Percentiles rank a stretch among this genome's conserved stretches.
phyloP scores from a whole-genome alignment of 1,284 basidiomycete genomes.

The Xerocomus amazonicus region DNA sequence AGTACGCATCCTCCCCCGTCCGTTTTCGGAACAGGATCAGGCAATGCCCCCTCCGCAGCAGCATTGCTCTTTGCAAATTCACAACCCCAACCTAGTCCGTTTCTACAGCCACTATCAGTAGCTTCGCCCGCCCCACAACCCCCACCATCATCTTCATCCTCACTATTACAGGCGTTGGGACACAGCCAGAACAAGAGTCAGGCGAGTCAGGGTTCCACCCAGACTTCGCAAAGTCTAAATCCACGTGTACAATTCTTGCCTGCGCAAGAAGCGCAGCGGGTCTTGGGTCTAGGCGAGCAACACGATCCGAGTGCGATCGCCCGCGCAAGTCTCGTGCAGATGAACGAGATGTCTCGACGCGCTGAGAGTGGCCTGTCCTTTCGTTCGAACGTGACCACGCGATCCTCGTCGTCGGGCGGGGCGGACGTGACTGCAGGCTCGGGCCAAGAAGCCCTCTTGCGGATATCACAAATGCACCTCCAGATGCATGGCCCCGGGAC shows the following conservation, averaged over 20 bases:
- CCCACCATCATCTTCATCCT: conserved; percentile 20
- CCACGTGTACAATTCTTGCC: conserved; percentile 46
- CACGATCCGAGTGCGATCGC: conserved; percentile 52
- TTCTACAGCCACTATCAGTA: conserved; percentile 23
- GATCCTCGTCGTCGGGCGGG: conserved; percentile 20
- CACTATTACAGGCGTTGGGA: conserved; percentile 26
- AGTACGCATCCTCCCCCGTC: conserved; percentile 32
- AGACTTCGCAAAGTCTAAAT: conserved; percentile 14
- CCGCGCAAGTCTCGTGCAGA: conserved; percentile 58
- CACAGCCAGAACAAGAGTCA: conserved; percentile 13
- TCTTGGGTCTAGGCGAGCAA: conserved; percentile 43
- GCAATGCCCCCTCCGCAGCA: conserved; percentile 11
- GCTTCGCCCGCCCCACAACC: conserved; percentile 16
- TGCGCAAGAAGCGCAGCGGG: conserved; percentile 54
- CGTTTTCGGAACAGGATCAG: conserved; percentile 21
- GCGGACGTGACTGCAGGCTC: conserved; percentile 14
- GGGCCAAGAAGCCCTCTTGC: conserved; percentile 16
- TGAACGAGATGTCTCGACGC: conserved; percentile 70
- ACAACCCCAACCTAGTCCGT: conserved; percentile 31
- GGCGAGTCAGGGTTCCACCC: conserved; percentile 9
- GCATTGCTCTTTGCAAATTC: conserved; percentile 17
- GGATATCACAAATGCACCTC: conserved; percentile 27
- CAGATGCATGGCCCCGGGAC: conserved; percentile 23
- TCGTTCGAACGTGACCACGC: conserved; percentile 11
- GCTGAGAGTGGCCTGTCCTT: conserved; percentile 47